These are phyloP conservation scores for Alternaria gaisen DNA, from an alignment of 2,329 filamentous ascomycete species.

Conservation along the genomic window DNA sequence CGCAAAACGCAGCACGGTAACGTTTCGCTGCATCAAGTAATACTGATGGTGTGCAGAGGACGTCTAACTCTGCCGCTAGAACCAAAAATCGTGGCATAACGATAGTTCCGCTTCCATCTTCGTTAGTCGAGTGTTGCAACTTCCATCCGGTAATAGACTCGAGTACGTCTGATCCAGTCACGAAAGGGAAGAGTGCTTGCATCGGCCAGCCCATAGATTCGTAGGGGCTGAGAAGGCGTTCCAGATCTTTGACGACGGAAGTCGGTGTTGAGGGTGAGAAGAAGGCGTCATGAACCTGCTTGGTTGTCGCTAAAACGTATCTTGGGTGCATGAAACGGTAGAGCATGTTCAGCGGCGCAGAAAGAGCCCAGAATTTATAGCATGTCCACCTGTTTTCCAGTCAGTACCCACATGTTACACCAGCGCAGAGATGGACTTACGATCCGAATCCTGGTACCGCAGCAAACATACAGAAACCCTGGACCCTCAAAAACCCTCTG, in stretches of 20 bases:
- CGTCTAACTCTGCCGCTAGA: conserved; percentile 38
- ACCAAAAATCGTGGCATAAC: conserved; percentile 30
- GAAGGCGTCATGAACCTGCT: conserved; percentile 61
- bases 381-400: conserved; percentile 11
- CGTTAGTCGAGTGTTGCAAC: conserved; percentile 48
- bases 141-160: conserved; percentile 44
- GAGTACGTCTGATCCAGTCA: conserved; percentile 54
- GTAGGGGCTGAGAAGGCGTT: conserved; percentile 57
- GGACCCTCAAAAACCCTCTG: conserved; percentile 52
- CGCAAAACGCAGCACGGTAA: conserved; percentile 48
- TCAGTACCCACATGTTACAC: no score
- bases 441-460: conserved; percentile 56
- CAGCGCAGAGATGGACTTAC: conserved; percentile 50
- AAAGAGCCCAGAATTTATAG: conserved; percentile 38
- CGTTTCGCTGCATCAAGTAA: conserved; percentile 51
- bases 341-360: conserved; percentile 35
- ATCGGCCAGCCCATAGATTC: conserved; percentile 64
- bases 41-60: conserved; percentile 38
- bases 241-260: conserved; percentile 54
- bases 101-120: background rate
- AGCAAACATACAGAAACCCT: conserved; percentile 58
- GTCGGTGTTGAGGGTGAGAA: conserved; percentile 58
- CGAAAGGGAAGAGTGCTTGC: conserved; percentile 59
- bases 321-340: conserved; percentile 61
- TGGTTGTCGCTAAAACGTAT: conserved; percentile 62